A percentile compares a stretch with the other conserved stretches of the same genome.
phyloP scores from a whole-genome alignment of 805 yeast species.

The Babjeviella inositovora region DNA sequence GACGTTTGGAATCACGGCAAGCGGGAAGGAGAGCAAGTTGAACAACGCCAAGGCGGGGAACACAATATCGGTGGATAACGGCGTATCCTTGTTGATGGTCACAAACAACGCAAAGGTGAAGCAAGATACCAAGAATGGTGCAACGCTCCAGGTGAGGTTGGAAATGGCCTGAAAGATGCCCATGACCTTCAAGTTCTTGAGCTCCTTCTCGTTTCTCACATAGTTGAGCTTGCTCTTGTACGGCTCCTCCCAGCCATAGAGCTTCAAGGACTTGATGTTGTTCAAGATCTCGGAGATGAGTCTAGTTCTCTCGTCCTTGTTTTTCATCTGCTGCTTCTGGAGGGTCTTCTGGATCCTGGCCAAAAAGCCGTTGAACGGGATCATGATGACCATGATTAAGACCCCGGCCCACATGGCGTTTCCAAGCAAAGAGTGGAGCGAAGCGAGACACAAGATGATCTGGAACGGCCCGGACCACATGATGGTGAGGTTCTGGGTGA shows the following conservation, averaged over 20 bases:
- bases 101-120: slow-evolving; percentile 78
- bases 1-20: slow-evolving; percentile 84
- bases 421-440: slow-evolving; percentile 62
- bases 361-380: slow-evolving; percentile 63
- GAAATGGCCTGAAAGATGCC: slow-evolving; percentile 59
- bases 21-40: slow-evolving; percentile 59
- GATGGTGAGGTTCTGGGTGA: slow-evolving; percentile 62
- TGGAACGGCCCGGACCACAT: slow-evolving; percentile 94
- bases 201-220: slow-evolving; percentile 81
- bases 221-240: slow-evolving; percentile 55
- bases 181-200: slow-evolving; percentile 58
- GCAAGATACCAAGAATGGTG: slow-evolving; percentile 83
- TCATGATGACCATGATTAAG: slow-evolving; percentile 54
- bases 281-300: slow-evolving; percentile 77
- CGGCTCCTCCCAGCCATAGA: slow-evolving; percentile 93
- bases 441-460: slow-evolving; percentile 55
- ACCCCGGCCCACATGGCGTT: slow-evolving; percentile 97
- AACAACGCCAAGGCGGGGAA: slow-evolving; percentile 43
- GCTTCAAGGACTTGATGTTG: slow-evolving; percentile 81
- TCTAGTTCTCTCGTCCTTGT: slow-evolving; percentile 86
- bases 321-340: slow-evolving; percentile 77
- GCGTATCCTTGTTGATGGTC: slow-evolving; percentile 33
- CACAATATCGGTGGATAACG: slow-evolving; percentile 80
- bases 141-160: slow-evolving; percentile 64
- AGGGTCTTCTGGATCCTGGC: slow-evolving; percentile 53